Percentiles rank a stretch among this genome's conserved stretches.
These are phyloP conservation scores for Ophiocytium majus DNA, from an alignment of 352 stramenopile genomes.

Conservation along the genomic window DNA sequence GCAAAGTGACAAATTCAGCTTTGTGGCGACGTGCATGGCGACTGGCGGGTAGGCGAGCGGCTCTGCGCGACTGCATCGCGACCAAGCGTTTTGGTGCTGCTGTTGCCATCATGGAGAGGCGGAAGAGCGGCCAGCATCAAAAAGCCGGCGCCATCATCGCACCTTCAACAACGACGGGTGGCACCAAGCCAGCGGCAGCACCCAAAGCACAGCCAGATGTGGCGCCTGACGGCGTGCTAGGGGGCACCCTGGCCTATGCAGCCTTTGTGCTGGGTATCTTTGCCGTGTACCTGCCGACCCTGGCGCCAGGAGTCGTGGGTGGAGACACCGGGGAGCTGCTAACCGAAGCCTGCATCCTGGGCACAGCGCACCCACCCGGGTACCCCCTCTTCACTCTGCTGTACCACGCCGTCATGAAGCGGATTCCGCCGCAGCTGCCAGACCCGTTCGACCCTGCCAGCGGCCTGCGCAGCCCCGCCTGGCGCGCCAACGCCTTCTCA, in stretches of 20 bases:
- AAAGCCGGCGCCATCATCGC: background rate
- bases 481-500: conserved; percentile 79
- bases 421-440: conserved; percentile 32
- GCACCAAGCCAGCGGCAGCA: background rate
- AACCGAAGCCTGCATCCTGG: conserved; percentile 84
- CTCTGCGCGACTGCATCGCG: too few relatives aligned
- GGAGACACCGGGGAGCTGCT: conserved; percentile 85
- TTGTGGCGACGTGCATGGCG: too few relatives aligned
- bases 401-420: conserved; percentile 66
- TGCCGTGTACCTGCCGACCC: background rate
- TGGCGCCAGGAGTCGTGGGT: conserved; percentile 67
- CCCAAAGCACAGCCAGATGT: too few relatives aligned
- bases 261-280: background rate
- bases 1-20: too few relatives aligned
- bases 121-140: background rate
- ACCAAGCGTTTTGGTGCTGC: too few relatives aligned
- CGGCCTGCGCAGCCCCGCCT: conserved; percentile 62
- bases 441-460: conserved; percentile 27
- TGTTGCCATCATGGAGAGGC: background rate
- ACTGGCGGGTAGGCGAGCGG: too few relatives aligned
- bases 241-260: background rate
- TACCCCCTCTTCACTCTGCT: conserved; percentile 89
- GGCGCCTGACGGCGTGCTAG: too few relatives aligned
- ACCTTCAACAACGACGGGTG: too few relatives aligned
- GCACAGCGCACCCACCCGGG: conserved; percentile 84